A percentile compares a stretch with the other conserved stretches of the same genome.
phyloP scores from a whole-genome alignment of 2,329 filamentous ascomycete species.

The Claviceps pusilla region DNA sequence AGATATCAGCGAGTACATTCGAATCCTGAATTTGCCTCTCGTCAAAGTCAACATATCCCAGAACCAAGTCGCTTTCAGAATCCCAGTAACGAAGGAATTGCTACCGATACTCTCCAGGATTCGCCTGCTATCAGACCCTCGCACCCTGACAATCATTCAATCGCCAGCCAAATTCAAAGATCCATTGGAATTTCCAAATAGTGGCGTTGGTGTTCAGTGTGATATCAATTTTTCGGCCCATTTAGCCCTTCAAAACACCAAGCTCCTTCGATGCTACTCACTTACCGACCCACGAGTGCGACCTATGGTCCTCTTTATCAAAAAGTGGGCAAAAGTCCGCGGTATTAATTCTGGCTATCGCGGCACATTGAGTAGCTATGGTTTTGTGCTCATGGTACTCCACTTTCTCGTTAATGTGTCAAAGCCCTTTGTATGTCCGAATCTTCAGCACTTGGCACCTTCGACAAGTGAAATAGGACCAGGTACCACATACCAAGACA shows the following conservation, averaged over 20 bases:
- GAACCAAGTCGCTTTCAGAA: constrained; percentile 11
- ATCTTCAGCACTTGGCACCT: constrained; percentile 51
- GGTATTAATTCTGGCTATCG: constrained; percentile 78
- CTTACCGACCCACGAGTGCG: constrained; percentile 63
- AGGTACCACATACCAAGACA: constrained; percentile 11
- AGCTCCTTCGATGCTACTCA: constrained; percentile 70
- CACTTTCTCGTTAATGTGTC: constrained; percentile 80
- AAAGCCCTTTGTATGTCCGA: constrained; percentile 67
- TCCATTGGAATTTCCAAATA: constrained; percentile 62
- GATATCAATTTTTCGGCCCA: constrained; percentile 86
- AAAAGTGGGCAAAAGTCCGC: constrained; percentile 75
- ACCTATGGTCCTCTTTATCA: constrained; percentile 70
- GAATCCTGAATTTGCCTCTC: constrained; percentile 29
- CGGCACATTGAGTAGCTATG: constrained; percentile 77
- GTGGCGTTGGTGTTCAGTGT: constrained; percentile 67
- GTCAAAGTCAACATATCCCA: constrained; percentile 5
- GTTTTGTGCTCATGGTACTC: constrained; percentile 81
- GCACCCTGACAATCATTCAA: constrained; percentile 34
- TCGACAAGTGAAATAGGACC: constrained; percentile 21
- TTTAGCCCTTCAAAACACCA: constrained; percentile 70
- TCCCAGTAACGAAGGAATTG: constrained; percentile 23
- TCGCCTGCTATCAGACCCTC: constrained; percentile 31
- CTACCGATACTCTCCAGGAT: constrained; percentile 26
- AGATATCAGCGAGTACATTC: constrained; percentile 34
- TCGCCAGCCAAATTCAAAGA: constrained; percentile 40